Base-by-base conservation (phyloP, 495 filamentous ascomycete genomes). In the Wilcoxina mikolae region DNA sequence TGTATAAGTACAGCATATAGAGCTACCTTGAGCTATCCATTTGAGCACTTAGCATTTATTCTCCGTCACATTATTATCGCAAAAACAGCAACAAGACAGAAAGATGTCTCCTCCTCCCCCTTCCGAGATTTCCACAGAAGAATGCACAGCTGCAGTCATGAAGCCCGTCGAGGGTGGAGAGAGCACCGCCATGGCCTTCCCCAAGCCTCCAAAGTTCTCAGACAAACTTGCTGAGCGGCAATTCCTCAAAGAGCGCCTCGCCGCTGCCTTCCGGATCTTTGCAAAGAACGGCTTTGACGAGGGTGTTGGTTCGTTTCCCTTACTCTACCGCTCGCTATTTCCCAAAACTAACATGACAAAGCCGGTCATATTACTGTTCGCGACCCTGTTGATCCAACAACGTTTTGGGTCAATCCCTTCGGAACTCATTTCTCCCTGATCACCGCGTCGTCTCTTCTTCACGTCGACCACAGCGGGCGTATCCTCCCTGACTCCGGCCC, bases 371-470 rank as follows among this genome's bases (percentile, higher is more conserved):
- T 65, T 12, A 55, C 56, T 50, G 51, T 56, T n/a, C 23, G 51
- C 68, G 83, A 86, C 61, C 83, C 83, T 9, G 75, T 86, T 11
- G 78, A 84, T 31, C 78, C 80, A 0, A 61, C 65, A 4, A 77
- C 74, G 2, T 87, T 87, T 71, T 87, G 83, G 84, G 84, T 88
- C 20, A 88, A 88, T 56, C 85, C 85, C 0, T 84, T 87, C 59
- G 84, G 85, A 27, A 73, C 79, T 9, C 74, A 80, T 0, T 88
- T 86, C 68, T 77, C 75, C 20, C 65, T 80, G 52, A 83, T 89
- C 47, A 83, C 77, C 52, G 74, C 74, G 26, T 80, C 76, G 9
- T 82, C 87, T 61, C 72, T 90, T 26, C 84, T 90, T 57, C 77
- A 74, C 29, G 83, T 90, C 29, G 71, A 82, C 59, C 71, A 80